Evolutionary conservation across 805 yeast species (phyloP).

Genomic region (Torulaspora delbrueckii): DNA sequence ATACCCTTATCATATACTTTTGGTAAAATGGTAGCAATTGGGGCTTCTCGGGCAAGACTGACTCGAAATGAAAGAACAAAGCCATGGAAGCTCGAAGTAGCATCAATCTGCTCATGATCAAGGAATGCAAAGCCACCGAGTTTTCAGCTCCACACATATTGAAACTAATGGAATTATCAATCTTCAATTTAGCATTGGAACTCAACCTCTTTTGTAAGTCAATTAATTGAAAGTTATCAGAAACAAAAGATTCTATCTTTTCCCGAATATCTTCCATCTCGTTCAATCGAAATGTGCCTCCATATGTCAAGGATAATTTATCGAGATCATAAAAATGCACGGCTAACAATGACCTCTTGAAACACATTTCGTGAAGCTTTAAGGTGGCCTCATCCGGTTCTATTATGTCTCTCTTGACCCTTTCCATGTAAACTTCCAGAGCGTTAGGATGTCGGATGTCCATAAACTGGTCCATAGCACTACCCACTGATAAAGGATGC

Average conservation of each 20-base stretch:
- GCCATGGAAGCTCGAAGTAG: slow-evolving; percentile 29
- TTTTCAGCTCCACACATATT: slow-evolving; percentile 12
- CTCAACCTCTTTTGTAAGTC: slow-evolving; percentile 7
- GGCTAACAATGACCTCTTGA: slow-evolving; percentile 26
- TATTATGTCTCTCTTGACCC: slow-evolving; percentile 20
- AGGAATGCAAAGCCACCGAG: slow-evolving; percentile 24
- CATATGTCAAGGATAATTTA: slow-evolving; percentile 24
- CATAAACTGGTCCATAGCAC: slow-evolving; percentile 18
- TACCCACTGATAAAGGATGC: slow-evolving; percentile 20
- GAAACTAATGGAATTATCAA: not conserved
- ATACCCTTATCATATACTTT: slow-evolving; percentile 20
- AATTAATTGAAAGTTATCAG: slow-evolving; percentile 14
- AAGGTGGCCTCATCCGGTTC: slow-evolving; percentile 11
- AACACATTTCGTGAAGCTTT: slow-evolving; percentile 22
- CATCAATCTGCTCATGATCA: slow-evolving; percentile 25
- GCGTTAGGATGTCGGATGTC: slow-evolving; percentile 19
- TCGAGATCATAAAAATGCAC: slow-evolving; percentile 27
- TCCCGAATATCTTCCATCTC: slow-evolving; percentile 21
- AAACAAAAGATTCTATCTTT: slow-evolving; percentile 21
- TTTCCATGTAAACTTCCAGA: slow-evolving; percentile 18
- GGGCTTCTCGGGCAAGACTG: slow-evolving; percentile 12
- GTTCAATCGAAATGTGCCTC: slow-evolving; percentile 19
- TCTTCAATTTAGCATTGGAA: not conserved
- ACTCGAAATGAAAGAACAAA: slow-evolving; percentile 30
- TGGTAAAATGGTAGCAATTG: slow-evolving; percentile 18